Conservation (phyloP, 805 yeast genomes). For the Vanderwaltozyma yarrowii region DNA sequence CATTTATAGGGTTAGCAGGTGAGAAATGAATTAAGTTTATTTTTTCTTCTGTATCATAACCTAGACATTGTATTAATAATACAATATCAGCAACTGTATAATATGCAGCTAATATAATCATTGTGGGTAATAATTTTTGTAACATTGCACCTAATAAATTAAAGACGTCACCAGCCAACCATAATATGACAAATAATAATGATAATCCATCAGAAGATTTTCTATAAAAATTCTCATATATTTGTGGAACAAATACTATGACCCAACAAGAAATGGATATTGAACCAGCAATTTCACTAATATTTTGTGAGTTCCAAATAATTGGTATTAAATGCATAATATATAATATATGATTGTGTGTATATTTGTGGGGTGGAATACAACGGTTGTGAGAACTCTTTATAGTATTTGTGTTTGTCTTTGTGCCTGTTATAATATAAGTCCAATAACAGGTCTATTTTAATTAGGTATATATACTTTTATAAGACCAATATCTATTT, state of each 20-base stretch:
- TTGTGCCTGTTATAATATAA: too few relatives aligned
- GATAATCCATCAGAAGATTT: slow-evolving; percentile 88
- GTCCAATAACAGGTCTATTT: too few relatives aligned
- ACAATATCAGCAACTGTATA: slow-evolving; percentile 88
- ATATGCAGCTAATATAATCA: slow-evolving; percentile 85
- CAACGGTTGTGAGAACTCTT: too few relatives aligned
- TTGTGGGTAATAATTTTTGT: slow-evolving; percentile 88
- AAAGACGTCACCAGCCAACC: slow-evolving; percentile 92
- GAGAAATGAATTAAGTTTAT: slow-evolving; percentile 73
- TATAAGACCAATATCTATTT: too few relatives aligned
- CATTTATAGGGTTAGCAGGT: slow-evolving; percentile 79
- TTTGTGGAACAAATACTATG: slow-evolving; percentile 94
- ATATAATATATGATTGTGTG: too few relatives aligned
- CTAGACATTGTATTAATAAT: slow-evolving; percentile 70
- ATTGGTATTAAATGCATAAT: slow-evolving; percentile 35
- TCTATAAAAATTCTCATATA: slow-evolving; percentile 80
- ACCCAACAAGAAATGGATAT: slow-evolving; percentile 97
- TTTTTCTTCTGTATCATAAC: slow-evolving; percentile 49
- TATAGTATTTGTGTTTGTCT: too few relatives aligned
- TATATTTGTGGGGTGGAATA: too few relatives aligned
- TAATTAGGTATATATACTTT: too few relatives aligned
- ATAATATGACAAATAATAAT: slow-evolving; percentile 69
- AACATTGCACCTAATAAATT: slow-evolving; percentile 84
- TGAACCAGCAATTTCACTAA: slow-evolving; percentile 64
- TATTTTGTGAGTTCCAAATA: slow-evolving; percentile 54